Base-by-base conservation (phyloP, 1,284 basidiomycete species). In the Stereum hirsutum region DNA sequence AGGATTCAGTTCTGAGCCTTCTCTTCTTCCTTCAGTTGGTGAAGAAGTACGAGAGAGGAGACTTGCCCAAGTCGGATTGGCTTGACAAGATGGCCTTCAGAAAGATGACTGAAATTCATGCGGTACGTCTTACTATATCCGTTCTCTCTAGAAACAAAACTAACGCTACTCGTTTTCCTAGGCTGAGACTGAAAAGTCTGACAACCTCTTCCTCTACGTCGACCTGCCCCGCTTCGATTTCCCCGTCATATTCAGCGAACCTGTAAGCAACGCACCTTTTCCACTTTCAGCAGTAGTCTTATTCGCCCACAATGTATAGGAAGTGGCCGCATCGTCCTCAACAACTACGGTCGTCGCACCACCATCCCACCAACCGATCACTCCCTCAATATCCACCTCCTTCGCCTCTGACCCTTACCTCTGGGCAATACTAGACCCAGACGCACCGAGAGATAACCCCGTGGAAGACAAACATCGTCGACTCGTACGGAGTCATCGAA, bases 201-300 rank as follows among this genome's bases (percentile, higher is more conserved):
- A 92, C 47, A 87, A 89, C 53, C 67, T 96, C 20, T 97, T 90
- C 56, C 72, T 99, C 4, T 98, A 98, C 59, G 81, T 99, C 36
- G 95, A 99, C 63, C 61, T 99, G 28, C 96, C 95, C 0, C 77
- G 90, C n/a, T 99, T 97, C 56, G 95, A 98, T 58, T 94, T 97
- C 57, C 95, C 96, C 0, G 84, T 99, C n/a, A 85, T 99, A 37
- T 99, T 89, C 60, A 89, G 85, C 48, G 95, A 97, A 64, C 77
- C 84, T 8, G 89, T 84, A 52, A 17, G 42, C n/a, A n/a, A n/a
- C n/a, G n/a, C 46, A 8, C 43, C 26, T 39, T 33, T 43, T 38
- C 14, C 33, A 3, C 41, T 19, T 24, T 27, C 19, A 46, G 26
- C 30, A 43, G 35, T 46, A 25, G 24, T 45, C 34, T 4, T 41